phyloP scores from a whole-genome alignment of 495 filamentous ascomycete species.

The Aspergillus bridgeri region DNA sequence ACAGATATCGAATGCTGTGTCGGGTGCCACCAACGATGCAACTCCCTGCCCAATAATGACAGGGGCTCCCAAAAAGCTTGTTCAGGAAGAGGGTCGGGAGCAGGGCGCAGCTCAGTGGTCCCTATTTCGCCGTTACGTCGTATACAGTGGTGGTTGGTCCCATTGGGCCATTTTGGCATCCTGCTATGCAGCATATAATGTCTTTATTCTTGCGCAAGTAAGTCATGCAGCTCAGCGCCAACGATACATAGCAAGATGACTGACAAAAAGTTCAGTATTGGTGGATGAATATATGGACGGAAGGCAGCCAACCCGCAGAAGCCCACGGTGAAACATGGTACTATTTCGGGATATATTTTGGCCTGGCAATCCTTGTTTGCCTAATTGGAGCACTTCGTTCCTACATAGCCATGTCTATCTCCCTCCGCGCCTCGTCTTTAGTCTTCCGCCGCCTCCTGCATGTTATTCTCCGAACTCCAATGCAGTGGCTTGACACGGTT shows the following conservation, averaged over 20 bases:
- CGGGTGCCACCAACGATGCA: not conserved
- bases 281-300: constrained; percentile 4
- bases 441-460: constrained; percentile 59
- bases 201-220: constrained; percentile 6
- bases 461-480: constrained; percentile 58
- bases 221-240: not conserved
- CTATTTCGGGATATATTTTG: not conserved
- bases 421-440: constrained; percentile 52
- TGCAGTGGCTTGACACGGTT: constrained; percentile 71
- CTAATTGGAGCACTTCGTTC: constrained; percentile 53
- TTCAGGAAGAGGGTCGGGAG: not conserved
- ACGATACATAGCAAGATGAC: not conserved
- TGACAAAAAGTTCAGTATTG: not conserved
- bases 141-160: constrained; percentile 6
- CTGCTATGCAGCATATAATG: constrained; percentile 2
- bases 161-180: constrained; percentile 1
- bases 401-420: constrained; percentile 50
- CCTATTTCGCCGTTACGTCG: not conserved
- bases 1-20: not conserved
- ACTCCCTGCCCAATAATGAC: not conserved
- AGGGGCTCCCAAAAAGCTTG: not conserved
- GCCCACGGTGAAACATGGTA: not conserved
- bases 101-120: not conserved
- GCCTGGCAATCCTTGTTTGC: constrained; percentile 33
- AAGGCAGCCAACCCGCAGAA: not conserved